phyloP scores from a whole-genome alignment of 306 rosid genomes.

The Canavalia ensiformis region DNA sequence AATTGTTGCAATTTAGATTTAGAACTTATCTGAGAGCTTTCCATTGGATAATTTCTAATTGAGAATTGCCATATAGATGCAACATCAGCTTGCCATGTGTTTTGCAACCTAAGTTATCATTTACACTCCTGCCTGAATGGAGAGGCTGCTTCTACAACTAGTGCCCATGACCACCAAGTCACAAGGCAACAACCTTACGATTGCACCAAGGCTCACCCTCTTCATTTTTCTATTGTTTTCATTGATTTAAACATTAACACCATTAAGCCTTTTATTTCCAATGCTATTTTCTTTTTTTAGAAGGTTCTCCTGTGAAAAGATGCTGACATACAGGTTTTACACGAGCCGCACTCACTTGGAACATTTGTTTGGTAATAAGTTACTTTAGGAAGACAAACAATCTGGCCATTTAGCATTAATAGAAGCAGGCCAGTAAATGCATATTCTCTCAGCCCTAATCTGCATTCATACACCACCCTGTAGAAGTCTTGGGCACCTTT shows the following conservation, averaged over 20 bases:
- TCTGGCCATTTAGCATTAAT: slow-evolving; percentile 5
- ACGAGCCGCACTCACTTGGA: background rate
- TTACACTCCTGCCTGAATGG: background rate
- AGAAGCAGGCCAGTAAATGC: background rate
- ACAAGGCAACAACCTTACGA: background rate
- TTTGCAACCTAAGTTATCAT: background rate
- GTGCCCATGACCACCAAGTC: background rate
- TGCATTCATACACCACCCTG: background rate
- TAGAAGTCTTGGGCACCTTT: slow-evolving; percentile 3
- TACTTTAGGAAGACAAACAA: background rate
- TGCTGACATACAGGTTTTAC: background rate
- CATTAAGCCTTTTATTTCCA: background rate
- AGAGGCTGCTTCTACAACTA: background rate
- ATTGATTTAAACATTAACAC: background rate
- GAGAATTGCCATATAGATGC: background rate
- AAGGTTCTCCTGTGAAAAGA: background rate
- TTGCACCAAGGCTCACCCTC: no score
- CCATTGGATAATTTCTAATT: background rate
- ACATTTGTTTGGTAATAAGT: background rate
- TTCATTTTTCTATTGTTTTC: no score
- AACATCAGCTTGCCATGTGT: background rate
- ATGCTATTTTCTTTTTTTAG: background rate
- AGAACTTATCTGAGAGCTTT: background rate
- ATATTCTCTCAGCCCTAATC: background rate
- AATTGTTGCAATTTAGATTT: background rate